These are phyloP conservation scores for Phaeosphaeria sp. DNA, from an alignment of 2,329 filamentous ascomycete genomes.

Conservation along the genomic window DNA sequence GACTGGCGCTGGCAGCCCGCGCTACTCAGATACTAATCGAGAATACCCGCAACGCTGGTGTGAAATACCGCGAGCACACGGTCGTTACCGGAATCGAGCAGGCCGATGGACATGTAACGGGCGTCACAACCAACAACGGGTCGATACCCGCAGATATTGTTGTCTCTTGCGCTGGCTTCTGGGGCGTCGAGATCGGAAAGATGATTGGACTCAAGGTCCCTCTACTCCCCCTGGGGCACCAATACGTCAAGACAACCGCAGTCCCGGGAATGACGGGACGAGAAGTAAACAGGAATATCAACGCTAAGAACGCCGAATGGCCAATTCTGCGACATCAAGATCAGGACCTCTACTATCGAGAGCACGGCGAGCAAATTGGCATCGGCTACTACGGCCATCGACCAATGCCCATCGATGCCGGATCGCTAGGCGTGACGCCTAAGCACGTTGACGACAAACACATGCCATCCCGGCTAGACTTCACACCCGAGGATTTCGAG, in stretches of 20 bases:
- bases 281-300: constrained; percentile 49
- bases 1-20: constrained; percentile 66
- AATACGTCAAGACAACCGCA: constrained; percentile 68
- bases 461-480: constrained; percentile 69
- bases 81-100: constrained; percentile 65
- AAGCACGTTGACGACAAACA: constrained; percentile 63
- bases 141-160: constrained; percentile 65
- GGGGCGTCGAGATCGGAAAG: constrained; percentile 69
- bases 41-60: constrained; percentile 64
- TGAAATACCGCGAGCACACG: constrained; percentile 64
- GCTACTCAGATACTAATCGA: constrained; percentile 68
- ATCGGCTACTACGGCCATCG: constrained; percentile 71
- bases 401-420: constrained; percentile 66
- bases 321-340: constrained; percentile 70
- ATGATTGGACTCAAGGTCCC: constrained; percentile 67
- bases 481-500: constrained; percentile 66
- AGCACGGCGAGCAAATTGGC: constrained; percentile 68
- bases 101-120: constrained; percentile 59
- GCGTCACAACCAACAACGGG: constrained; percentile 59
- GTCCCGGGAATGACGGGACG: constrained; percentile 55
- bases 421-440: constrained; percentile 61
- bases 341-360: constrained; percentile 69
- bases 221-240: constrained; percentile 67
- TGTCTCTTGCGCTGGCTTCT: constrained; percentile 69
- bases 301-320: constrained; percentile 58